Conservation (phyloP, 331 rosid species). For the Phaseolus coccineus region DNA sequence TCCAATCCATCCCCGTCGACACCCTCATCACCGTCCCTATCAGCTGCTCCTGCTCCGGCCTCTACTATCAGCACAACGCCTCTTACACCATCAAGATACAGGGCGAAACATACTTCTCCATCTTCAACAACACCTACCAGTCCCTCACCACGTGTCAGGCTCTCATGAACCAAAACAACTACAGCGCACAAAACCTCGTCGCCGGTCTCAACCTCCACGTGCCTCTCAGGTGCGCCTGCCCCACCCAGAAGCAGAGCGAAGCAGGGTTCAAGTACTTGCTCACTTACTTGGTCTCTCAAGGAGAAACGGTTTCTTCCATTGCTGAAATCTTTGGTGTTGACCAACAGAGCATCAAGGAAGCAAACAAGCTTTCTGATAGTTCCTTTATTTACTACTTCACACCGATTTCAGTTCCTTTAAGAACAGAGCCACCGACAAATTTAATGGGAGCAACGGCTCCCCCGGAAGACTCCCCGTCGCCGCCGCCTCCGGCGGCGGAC, state of each 20-base stretch:
- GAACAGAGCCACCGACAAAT: constrained; percentile 50
- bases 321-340: constrained; percentile 52
- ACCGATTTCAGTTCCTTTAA: constrained; percentile 63
- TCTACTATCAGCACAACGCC: constrained; percentile 62
- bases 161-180: constrained; percentile 54
- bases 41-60: constrained; percentile 60
- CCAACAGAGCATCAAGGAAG: constrained; percentile 43
- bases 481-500: not conserved
- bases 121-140: constrained; percentile 68
- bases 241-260: constrained; percentile 53
- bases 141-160: constrained; percentile 78
- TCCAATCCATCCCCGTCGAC: constrained; percentile 42
- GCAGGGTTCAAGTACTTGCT: constrained; percentile 60
- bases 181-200: not conserved
- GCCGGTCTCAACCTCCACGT: constrained; percentile 38
- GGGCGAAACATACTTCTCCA: constrained; percentile 55
- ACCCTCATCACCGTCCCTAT: constrained; percentile 56
- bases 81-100: constrained; percentile 19
- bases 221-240: constrained; percentile 79
- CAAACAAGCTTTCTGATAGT: constrained; percentile 46
- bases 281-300: constrained; percentile 49
- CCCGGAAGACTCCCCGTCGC: constrained; percentile 38
- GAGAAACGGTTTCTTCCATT: constrained; percentile 45
- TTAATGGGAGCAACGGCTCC: not conserved
- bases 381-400: constrained; percentile 52